Evolutionary conservation across 2,329 filamentous ascomycete species (phyloP).

Genomic region (Trichothecium roseum): DNA sequence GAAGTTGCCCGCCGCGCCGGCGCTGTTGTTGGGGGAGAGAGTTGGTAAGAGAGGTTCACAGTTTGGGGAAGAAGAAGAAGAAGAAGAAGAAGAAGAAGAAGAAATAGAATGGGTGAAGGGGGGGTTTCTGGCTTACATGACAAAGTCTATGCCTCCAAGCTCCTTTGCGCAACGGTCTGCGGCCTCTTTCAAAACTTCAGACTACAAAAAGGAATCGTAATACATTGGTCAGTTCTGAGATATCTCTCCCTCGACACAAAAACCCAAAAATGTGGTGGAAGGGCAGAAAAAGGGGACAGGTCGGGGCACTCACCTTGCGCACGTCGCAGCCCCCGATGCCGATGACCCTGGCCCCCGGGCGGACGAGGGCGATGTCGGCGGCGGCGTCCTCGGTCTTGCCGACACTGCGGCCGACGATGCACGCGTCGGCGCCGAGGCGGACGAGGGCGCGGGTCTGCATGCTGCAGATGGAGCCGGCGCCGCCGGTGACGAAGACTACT

Average conservation of each 20-base stretch:
- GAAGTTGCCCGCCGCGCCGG: conserved; percentile 93
- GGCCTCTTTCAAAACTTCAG: conserved; percentile 58
- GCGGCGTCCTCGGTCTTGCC: conserved; percentile 79
- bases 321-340: conserved; percentile 77
- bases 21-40: conserved; percentile 37
- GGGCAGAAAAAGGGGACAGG: too few species aligned
- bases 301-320: conserved; percentile 48
- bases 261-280: too few species aligned
- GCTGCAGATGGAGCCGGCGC: conserved; percentile 87
- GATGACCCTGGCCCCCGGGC: conserved; percentile 72
- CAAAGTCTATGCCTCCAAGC: conserved; percentile 81
- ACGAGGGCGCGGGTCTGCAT: conserved; percentile 89
- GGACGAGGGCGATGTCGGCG: conserved; percentile 68
- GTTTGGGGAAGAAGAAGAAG: background rate
- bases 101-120: too few species aligned
- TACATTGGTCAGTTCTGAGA: too few species aligned
- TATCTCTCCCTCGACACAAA: too few species aligned
- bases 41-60: conserved; percentile 1
- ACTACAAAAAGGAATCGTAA: too few species aligned
- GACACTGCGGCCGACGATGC: conserved; percentile 82
- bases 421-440: conserved; percentile 82
- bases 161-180: conserved; percentile 73
- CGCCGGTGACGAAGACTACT: conserved; percentile 91
- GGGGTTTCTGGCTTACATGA: conserved; percentile 64
- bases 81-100: conserved; percentile 1